Percentiles rank a stretch among this genome's conserved stretches.
Conservation (phyloP, 2,329 filamentous ascomycete species). For the Epichloe sp. region DNA sequence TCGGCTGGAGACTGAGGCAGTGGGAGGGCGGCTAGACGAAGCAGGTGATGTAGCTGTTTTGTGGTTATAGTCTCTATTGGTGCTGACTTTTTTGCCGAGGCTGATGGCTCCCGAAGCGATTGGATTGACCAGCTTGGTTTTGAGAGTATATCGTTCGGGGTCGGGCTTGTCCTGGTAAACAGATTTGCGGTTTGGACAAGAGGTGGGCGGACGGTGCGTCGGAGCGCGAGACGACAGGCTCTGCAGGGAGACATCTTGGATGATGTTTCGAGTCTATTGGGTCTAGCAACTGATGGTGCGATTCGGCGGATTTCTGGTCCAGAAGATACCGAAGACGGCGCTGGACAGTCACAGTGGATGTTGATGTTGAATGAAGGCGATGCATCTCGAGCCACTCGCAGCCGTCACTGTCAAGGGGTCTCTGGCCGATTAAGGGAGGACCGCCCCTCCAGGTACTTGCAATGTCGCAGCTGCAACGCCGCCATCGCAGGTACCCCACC, state of each 20-base stretch:
- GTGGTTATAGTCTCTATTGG: slow-evolving; percentile 40
- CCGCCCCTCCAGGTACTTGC: too few relatives aligned
- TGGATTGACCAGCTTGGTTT: slow-evolving; percentile 74
- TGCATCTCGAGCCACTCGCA: too few relatives aligned
- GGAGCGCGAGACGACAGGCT: slow-evolving; percentile 17
- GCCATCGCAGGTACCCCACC: neutral
- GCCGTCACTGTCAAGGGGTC: neutral
- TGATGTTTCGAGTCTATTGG: neutral
- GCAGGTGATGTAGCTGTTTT: slow-evolving; percentile 64
- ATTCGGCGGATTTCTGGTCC: too few relatives aligned
- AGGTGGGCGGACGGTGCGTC: slow-evolving; percentile 8
- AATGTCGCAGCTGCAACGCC: too few relatives aligned
- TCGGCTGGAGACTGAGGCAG: slow-evolving; percentile 48
- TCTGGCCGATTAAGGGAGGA: too few relatives aligned
- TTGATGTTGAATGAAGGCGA: too few relatives aligned
- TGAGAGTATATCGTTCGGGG: slow-evolving; percentile 39
- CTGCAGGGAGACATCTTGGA: slow-evolving; percentile 18
- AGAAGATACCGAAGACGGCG: too few relatives aligned
- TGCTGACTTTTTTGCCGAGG: slow-evolving; percentile 6
- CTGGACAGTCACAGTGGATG: too few relatives aligned
- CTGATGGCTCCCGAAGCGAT: slow-evolving; percentile 35
- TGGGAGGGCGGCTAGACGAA: slow-evolving; percentile 80
- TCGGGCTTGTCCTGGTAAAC: slow-evolving; percentile 6
- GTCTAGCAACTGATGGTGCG: too few relatives aligned
- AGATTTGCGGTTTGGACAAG: slow-evolving; percentile 4